These are phyloP conservation scores for Rosa hybrid DNA, from an alignment of 331 rosid species.

Conservation along the genomic window DNA sequence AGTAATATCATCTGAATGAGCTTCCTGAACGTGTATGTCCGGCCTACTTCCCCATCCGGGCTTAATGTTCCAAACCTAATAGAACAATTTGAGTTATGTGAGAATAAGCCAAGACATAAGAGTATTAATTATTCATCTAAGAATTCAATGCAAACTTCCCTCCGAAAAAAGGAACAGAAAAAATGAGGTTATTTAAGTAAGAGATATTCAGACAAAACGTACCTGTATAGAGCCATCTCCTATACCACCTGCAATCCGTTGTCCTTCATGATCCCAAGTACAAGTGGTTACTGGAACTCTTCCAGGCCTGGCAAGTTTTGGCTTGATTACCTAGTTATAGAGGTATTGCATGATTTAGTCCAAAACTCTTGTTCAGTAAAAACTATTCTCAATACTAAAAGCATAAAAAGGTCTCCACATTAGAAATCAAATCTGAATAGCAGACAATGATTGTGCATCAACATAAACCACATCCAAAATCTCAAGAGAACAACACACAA, in stretches of 20 bases:
- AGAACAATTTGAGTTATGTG: constrained; percentile 26
- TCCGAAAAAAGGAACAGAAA: too few species aligned
- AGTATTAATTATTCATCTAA: background rate
- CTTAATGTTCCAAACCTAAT: constrained; percentile 80
- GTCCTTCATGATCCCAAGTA: constrained; percentile 86
- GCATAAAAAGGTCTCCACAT: background rate
- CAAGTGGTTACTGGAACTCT: constrained; percentile 94
- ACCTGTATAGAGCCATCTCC: constrained; percentile 99
- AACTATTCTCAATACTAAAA: background rate
- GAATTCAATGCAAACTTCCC: constrained; percentile 5
- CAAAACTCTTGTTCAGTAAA: background rate
- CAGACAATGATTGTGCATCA: background rate
- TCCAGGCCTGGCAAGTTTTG: constrained; percentile 88
- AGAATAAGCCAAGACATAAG: constrained; percentile 18
- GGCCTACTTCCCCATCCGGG: constrained; percentile 99
- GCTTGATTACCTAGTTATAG: constrained; percentile 78
- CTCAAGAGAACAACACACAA: background rate
- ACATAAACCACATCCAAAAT: background rate
- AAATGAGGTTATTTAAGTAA: background rate
- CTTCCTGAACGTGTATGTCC: constrained; percentile 59
- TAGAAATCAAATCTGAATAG: background rate
- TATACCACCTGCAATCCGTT: constrained; percentile 85
- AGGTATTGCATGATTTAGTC: constrained; percentile 20
- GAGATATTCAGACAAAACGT: constrained; percentile 11
- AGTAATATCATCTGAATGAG: constrained; percentile 81